Conservation (phyloP, 768 basidiomycete species). For the Podaxis pistillaris region DNA sequence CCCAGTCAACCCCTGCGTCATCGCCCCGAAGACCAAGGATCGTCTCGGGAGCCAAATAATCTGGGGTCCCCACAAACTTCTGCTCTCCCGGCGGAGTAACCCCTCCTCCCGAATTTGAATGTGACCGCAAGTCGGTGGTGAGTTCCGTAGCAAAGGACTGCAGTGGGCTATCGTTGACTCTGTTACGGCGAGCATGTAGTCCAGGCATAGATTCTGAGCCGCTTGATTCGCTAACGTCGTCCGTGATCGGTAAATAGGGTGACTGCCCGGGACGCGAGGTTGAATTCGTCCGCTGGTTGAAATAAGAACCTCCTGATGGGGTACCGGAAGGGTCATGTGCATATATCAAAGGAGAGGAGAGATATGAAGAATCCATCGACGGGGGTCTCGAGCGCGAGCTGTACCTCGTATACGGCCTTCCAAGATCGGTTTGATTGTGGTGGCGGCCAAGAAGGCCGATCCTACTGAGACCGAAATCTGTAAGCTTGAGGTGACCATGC, state of each 20-base stretch:
- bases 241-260: conserved; percentile 68
- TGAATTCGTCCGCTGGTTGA: conserved; percentile 63
- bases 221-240: conserved; percentile 86
- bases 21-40: conserved; percentile 95
- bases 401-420: conserved; percentile 48
- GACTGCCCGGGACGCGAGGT: conserved; percentile 60
- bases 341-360: conserved; percentile 73
- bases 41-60: conserved; percentile 94
- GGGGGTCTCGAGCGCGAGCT: conserved; percentile 79
- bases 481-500: conserved; percentile 95
- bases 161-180: conserved; percentile 70
- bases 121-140: conserved; percentile 78
- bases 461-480: conserved; percentile 95
- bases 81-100: conserved; percentile 80
- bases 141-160: conserved; percentile 87
- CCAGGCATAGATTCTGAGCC: conserved; percentile 72
- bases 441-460: conserved; percentile 99
- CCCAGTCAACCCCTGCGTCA: conserved; percentile 97
- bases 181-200: conserved; percentile 48
- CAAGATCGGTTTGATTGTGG: conserved; percentile 66
- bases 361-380: conserved; percentile 75
- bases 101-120: conserved; percentile 60
- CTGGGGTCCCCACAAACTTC: conserved; percentile 96
- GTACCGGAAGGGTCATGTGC: conserved; percentile 34
- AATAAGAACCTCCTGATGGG: conserved; percentile 70